Conservation (phyloP, 1,139 yeast genomes). For the Kodamaea plutei region DNA sequence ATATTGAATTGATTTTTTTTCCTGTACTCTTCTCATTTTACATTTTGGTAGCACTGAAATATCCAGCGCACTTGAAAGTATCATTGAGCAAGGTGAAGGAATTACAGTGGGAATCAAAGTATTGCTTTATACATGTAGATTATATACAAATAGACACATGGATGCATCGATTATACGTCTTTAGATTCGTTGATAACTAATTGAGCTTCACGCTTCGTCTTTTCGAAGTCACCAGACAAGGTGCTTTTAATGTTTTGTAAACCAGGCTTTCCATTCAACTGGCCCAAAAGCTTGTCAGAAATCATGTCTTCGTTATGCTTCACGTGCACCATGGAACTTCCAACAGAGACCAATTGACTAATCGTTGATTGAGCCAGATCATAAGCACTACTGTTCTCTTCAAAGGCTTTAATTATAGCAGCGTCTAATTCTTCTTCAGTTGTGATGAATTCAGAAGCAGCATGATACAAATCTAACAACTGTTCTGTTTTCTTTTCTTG, state of each 20-base stretch:
- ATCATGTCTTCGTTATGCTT: conserved; percentile 31
- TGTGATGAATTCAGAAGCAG: conserved; percentile 60
- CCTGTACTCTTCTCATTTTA: too few species aligned
- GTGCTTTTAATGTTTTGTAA: conserved; percentile 28
- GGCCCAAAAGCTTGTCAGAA: conserved; percentile 29
- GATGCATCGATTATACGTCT: conserved; percentile 3
- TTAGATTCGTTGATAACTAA: conserved; percentile 18
- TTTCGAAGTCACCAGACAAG: conserved; percentile 27
- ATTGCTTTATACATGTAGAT: too few species aligned
- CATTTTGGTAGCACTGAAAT: too few species aligned
- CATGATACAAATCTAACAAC: conserved; percentile 68
- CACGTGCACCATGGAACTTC: conserved; percentile 26
- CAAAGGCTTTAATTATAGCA: conserved; percentile 57
- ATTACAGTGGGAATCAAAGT: too few species aligned
- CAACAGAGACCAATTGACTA: conserved; percentile 34
- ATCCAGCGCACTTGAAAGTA: too few species aligned
- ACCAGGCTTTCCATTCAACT: conserved; percentile 28
- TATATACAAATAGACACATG: not conserved
- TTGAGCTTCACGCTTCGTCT: conserved; percentile 36
- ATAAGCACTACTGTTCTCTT: conserved; percentile 36
- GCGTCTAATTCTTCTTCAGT: conserved; percentile 59
- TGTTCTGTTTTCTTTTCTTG: conserved; percentile 47
- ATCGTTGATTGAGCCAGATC: conserved; percentile 32
- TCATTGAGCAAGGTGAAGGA: too few species aligned
- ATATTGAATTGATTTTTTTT: too few species aligned